Percentiles rank a stretch among this genome's conserved stretches.
Conservation (phyloP, 2,329 filamentous ascomycete species). For the Zasmidium cellare region DNA sequence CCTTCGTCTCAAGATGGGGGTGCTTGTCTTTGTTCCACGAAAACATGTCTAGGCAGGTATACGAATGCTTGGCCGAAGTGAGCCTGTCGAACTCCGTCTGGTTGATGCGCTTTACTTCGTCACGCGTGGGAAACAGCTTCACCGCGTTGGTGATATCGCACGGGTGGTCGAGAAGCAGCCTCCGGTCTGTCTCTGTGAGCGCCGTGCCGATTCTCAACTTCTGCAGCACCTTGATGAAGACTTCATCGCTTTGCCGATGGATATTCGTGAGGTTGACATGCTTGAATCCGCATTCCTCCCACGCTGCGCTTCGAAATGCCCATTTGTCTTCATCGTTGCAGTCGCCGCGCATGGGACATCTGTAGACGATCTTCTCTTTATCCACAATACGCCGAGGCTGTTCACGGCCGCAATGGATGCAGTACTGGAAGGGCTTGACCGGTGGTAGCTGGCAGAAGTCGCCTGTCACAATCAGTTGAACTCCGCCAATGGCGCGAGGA, state of each 20-base stretch:
- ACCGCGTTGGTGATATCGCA: slow-evolving; percentile 49
- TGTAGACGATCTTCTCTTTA: slow-evolving; percentile 27
- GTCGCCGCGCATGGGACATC: slow-evolving; percentile 37
- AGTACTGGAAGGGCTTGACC: slow-evolving; percentile 56
- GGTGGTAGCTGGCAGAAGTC: slow-evolving; percentile 63
- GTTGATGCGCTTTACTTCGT: slow-evolving; percentile 38
- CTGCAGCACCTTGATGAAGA: slow-evolving; percentile 58
- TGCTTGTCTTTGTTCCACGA: slow-evolving; percentile 16
- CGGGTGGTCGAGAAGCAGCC: slow-evolving; percentile 43
- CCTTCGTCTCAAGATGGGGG: slow-evolving; percentile 16
- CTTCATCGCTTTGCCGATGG: slow-evolving; percentile 57
- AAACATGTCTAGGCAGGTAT: slow-evolving; percentile 45
- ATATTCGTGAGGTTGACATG: slow-evolving; percentile 57
- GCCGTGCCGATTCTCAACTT: slow-evolving; percentile 52
- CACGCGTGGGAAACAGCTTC: slow-evolving; percentile 46
- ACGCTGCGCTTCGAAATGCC: slow-evolving; percentile 59
- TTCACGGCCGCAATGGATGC: slow-evolving; percentile 32
- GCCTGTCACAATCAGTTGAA: slow-evolving; percentile 53
- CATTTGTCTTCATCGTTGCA: slow-evolving; percentile 57
- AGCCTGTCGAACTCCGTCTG: slow-evolving; percentile 28
- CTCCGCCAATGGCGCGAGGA: slow-evolving; percentile 15
- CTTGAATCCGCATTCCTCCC: slow-evolving; percentile 56
- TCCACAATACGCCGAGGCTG: slow-evolving; percentile 28
- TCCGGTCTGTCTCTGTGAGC: slow-evolving; percentile 40
- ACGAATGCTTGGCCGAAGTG: slow-evolving; percentile 19